These are phyloP conservation scores for Hibiscus tridactylites DNA, from an alignment of 345 rosid species.

Conservation along the genomic window DNA sequence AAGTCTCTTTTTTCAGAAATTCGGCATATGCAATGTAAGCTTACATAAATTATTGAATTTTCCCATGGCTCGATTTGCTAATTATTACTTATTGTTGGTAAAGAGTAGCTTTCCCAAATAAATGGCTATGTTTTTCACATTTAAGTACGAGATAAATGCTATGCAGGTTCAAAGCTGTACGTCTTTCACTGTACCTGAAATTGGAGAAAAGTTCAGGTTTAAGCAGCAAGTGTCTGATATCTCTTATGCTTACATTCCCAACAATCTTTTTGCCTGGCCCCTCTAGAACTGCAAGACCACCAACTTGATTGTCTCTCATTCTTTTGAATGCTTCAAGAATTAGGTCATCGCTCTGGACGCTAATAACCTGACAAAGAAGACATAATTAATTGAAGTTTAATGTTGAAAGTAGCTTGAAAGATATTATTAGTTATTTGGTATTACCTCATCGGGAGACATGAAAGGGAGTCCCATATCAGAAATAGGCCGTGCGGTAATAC, in stretches of 20 bases:
- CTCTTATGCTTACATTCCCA: conserved; percentile 39
- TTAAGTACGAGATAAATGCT: not conserved
- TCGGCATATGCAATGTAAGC: not conserved
- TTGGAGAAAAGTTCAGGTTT: conserved; percentile 69
- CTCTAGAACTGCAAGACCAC: conserved; percentile 73
- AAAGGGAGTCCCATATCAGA: conserved; percentile 83
- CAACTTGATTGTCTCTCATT: conserved; percentile 67
- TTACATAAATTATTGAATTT: not conserved
- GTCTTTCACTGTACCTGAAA: conserved; percentile 48
- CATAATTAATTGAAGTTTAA: not conserved
- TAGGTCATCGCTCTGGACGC: conserved; percentile 48
- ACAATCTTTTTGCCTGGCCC: conserved; percentile 27
- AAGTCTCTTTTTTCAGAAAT: not conserved
- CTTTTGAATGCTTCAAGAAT: conserved; percentile 77
- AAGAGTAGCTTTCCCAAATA: not conserved
- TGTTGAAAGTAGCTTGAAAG: not conserved
- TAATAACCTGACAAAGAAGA: conserved; percentile 42
- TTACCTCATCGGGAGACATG: conserved; percentile 59
- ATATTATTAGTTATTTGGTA: not conserved
- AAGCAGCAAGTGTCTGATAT: conserved; percentile 64
- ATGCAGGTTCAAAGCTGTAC: not conserved
- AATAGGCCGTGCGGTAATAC: conserved; percentile 48
- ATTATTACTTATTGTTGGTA: not conserved
- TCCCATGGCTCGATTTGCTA: not conserved
- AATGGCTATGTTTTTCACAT: not conserved